Percentiles rank a stretch among this genome's conserved stretches.
phyloP scores from a whole-genome alignment of 2,329 filamentous ascomycete genomes.

The Aspergillus sp. region DNA sequence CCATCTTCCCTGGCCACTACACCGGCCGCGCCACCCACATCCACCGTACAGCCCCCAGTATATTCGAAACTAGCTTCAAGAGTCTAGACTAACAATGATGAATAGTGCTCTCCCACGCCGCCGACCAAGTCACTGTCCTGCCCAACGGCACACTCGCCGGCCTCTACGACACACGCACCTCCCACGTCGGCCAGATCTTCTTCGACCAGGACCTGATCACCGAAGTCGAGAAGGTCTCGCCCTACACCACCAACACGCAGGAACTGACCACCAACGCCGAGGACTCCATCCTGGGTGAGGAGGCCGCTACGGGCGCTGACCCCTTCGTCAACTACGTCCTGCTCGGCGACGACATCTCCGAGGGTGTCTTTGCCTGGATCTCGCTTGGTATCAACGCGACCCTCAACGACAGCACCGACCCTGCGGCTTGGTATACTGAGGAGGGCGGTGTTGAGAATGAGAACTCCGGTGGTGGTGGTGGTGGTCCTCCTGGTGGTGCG shows the following conservation, averaged over 20 bases:
- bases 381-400: slow-evolving; percentile 16
- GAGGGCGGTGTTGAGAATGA: not conserved
- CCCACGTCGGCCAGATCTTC: slow-evolving; percentile 65
- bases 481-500: too few species aligned
- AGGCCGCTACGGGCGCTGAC: slow-evolving; percentile 16
- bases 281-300: slow-evolving; percentile 13
- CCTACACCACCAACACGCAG: slow-evolving; percentile 27
- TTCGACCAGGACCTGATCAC: slow-evolving; percentile 61
- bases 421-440: slow-evolving; percentile 1
- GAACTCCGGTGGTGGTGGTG: not conserved
- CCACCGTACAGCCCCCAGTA: not conserved
- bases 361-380: slow-evolving; percentile 18
- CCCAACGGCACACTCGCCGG: slow-evolving; percentile 54
- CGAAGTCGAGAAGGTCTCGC: slow-evolving; percentile 39
- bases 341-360: slow-evolving; percentile 12
- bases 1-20: slow-evolving; percentile 50
- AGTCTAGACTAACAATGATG: too few species aligned
- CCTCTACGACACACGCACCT: slow-evolving; percentile 43
- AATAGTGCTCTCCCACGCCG: slow-evolving; percentile 32
- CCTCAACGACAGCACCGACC: not conserved
- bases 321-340: slow-evolving; percentile 17
- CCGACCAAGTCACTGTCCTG: slow-evolving; percentile 26
- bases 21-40: slow-evolving; percentile 21
- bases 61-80: too few species aligned
- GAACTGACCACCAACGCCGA: slow-evolving; percentile 15